Base-by-base conservation (phyloP, 306 rosid species). In the Sicyos edulis region DNA sequence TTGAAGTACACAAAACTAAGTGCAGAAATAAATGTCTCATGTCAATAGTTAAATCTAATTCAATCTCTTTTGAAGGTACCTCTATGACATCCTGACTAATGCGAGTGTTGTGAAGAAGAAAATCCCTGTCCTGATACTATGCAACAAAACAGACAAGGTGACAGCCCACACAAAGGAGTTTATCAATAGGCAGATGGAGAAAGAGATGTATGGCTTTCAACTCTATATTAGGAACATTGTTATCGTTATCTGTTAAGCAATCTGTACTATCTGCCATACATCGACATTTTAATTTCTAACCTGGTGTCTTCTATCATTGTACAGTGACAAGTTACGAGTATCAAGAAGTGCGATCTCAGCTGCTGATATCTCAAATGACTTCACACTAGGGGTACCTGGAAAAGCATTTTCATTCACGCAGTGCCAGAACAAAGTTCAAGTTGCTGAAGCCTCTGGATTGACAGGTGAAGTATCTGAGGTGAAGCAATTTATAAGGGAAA, bases 91-190 rank as follows among this genome's bases (percentile, higher is more conserved):
- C 68, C 82, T 92, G 83, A 92, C 96, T 0, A 90, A 90, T 82
- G 92, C 88, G 64, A 88, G 88, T 85, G 86, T 88, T 72, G 96
- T 92, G 88, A 88, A 42, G 88, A 90, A 90, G 88, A 92, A 90
- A 82, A 85, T 90, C 79, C 96, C 96, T 14, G 72, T 92, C 73
- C 88, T 90, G 70, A 83, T 92, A 81, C 87, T 92, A 59, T 92
- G 96, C 91, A 92, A 92, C 84, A 92, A 92, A 81, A 82, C 96
- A 4, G 96, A 92, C 85, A 90, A 90, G 78, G 96, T 92, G 72
- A 90, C 98, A 67, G 96, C 96, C 19, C 98, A 92, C 80, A 89
- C 92, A 57, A 89, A 92, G 86, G 97, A 89, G 63, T 92, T 92
- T 71, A 92, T 92, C 79, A 81, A 83, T 63, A 88, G 83, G 74